Evolutionary conservation across 495 filamentous ascomycete species (phyloP), one percentile per base, ranked within the genome.

Genomic region (Lentithecium fluviatile): DNA sequence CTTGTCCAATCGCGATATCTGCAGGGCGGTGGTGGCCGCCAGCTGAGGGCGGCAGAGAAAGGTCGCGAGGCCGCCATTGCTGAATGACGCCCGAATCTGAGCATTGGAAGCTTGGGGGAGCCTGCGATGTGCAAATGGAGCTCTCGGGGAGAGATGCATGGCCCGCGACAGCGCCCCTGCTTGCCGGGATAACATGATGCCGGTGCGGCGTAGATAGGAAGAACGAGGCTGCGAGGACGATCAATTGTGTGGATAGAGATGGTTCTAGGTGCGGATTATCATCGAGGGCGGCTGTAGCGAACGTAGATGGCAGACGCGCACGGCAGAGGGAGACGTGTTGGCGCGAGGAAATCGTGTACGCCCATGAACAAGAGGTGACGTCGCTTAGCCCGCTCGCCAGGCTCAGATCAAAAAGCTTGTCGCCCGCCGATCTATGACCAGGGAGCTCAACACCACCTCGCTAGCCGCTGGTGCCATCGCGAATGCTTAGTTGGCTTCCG

Each of bases 131-230:
- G 10, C n/a, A 26, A 53, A 24, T 0, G 26, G 25, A 10, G 49
- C n/a, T 34, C 38, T 48, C n/a, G 58, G 26, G 13, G 58, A 62
- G 58, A 47, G 12, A 20, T 47, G 60, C 36, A 53, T 8, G 12
- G 45, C n/a, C 45, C 64, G 64, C 47, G 51, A 49, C 23, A 59
- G n/a, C 40, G 34, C 37, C 13, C 54, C 64, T 23, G 55, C 52
- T 43, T 60, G 55, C 36, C 64, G 64, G 43, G 45, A 25, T 19
- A 56, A 54, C 50, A 60, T 67, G n/a, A 37, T 53, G 54, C 49
- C 17, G 24, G 32, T 23, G 38, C 34, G 58, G 52, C 43, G 34
- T 42, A 19, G 12, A 26, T 19, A 20, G 45, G n/a, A 24, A 17
- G 7, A 13, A 36, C 23, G 56, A 26, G 13, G 40, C 20, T 25